Percentiles rank a stretch among this genome's conserved stretches.
These are phyloP conservation scores for Delonix regia DNA, from an alignment of 306 rosid genomes.

Conservation along the genomic window DNA sequence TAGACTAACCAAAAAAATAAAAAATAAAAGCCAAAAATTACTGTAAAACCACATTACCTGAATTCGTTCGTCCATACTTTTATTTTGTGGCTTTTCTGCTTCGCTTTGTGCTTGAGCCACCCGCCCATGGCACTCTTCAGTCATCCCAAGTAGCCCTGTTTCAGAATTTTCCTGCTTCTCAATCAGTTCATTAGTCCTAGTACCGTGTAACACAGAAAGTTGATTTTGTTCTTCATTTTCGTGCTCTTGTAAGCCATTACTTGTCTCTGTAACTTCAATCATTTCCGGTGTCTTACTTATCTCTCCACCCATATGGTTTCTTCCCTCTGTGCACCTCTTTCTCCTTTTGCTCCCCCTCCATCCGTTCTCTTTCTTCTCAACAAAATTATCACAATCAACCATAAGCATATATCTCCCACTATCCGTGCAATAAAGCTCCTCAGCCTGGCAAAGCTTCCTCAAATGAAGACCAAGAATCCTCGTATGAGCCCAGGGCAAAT, in stretches of 20 bases:
- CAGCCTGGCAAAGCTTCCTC: conserved; percentile 31
- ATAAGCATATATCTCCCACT: conserved; percentile 32
- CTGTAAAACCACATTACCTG: conserved; percentile 31
- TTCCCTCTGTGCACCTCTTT: conserved; percentile 16
- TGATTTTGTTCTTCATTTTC: conserved; percentile 6
- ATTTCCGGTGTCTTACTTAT: background rate
- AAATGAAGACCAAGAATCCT: conserved; percentile 43
- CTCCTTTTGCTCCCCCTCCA: conserved; percentile 22
- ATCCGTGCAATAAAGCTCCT: conserved; percentile 30
- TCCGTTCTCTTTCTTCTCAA: background rate
- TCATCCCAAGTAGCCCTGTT: background rate
- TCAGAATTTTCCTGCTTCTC: conserved; percentile 21
- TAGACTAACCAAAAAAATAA: background rate
- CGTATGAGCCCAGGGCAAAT: conserved; percentile 51
- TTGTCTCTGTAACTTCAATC: conserved; percentile 3
- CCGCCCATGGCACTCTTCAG: background rate
- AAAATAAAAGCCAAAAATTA: background rate
- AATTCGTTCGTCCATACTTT: background rate
- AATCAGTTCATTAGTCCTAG: background rate
- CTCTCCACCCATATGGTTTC: background rate
- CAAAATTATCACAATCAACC: background rate
- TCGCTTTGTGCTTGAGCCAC: background rate
- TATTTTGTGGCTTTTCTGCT: background rate
- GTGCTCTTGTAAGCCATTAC: background rate
- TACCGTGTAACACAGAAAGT: conserved; percentile 1